phyloP scores from a whole-genome alignment of 2,329 filamentous ascomycete species.

The Trichoderma guizhouense region DNA sequence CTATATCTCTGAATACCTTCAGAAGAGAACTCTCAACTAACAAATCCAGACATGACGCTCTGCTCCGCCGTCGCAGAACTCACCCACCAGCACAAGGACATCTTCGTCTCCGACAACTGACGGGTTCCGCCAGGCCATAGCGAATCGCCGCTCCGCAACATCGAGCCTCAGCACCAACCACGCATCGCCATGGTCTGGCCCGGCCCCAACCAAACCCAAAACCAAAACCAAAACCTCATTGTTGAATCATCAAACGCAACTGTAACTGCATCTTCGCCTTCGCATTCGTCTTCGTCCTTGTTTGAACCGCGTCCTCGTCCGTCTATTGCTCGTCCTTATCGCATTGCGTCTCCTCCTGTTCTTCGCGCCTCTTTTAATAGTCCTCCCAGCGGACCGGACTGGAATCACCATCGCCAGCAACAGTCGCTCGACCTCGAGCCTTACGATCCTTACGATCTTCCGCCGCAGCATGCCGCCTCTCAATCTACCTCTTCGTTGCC shows the following conservation, averaged over 20 bases:
- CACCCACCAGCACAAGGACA: conserved; percentile 74
- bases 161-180: conserved; percentile 24
- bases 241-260: not conserved
- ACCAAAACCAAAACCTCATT: conserved; percentile 10
- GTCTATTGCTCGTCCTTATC: conserved; percentile 1
- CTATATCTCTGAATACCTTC: not conserved
- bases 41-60: conserved; percentile 64
- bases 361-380: not conserved
- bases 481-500: not conserved
- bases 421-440: not conserved
- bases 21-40: not conserved
- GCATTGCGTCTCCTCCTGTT: not conserved
- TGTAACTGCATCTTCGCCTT: not conserved
- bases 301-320: conserved; percentile 1
- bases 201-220: conserved; percentile 17
- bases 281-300: not conserved
- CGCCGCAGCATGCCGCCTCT: not conserved
- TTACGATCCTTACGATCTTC: not conserved
- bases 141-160: conserved; percentile 21
- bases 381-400: not conserved
- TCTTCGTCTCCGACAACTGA: conserved; percentile 66
- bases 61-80: conserved; percentile 79
- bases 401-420: conserved; percentile 6
- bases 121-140: conserved; percentile 30
- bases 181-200: conserved; percentile 42